These are phyloP conservation scores for Rauvolfia tetraphylla DNA, from an alignment of 257 asterid genomes.

Conservation along the genomic window DNA sequence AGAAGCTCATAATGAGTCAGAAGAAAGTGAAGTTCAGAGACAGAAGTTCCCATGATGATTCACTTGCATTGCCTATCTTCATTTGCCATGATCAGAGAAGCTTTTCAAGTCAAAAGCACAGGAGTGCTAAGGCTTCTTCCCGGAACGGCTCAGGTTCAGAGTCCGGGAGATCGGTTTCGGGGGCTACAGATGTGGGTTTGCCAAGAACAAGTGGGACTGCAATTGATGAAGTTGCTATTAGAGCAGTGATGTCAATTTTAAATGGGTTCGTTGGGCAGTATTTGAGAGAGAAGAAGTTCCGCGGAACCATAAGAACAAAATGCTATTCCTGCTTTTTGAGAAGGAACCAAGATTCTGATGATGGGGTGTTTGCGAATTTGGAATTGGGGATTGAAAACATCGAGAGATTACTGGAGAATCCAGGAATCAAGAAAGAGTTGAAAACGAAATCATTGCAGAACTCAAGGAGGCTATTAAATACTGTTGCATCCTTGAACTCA, in stretches of 20 bases:
- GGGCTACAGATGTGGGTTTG: conserved; percentile 19
- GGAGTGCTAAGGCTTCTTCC: conserved; percentile 32
- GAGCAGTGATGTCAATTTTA: conserved; percentile 62
- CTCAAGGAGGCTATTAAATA: conserved; percentile 45
- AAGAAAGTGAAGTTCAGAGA: conserved; percentile 56
- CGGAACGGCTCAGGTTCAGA: conserved; percentile 30
- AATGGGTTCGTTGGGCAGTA: conserved; percentile 55
- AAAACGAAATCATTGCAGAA: conserved; percentile 41
- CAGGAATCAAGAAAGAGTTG: conserved; percentile 29
- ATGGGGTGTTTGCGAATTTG: conserved; percentile 33
- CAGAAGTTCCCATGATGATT: conserved; percentile 28
- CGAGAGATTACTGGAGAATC: conserved; percentile 44
- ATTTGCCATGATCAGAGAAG: conserved; percentile 65
- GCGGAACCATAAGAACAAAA: conserved; percentile 36
- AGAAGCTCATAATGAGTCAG: conserved; percentile 24
- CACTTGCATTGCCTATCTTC: conserved; percentile 53
- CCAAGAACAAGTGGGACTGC: conserved; percentile 52
- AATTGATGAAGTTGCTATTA: conserved; percentile 58
- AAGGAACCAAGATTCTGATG: conserved; percentile 20
- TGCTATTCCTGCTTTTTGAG: conserved; percentile 43
- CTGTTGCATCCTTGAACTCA: conserved; percentile 39
- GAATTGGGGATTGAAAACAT: conserved; percentile 50
- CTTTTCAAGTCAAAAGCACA: conserved; percentile 35
- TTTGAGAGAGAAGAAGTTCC: conserved; percentile 37
- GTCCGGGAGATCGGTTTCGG: conserved; percentile 30